Base-by-base conservation (phyloP, 2,329 filamentous ascomycete species). In the Sporothrix luriei region DNA sequence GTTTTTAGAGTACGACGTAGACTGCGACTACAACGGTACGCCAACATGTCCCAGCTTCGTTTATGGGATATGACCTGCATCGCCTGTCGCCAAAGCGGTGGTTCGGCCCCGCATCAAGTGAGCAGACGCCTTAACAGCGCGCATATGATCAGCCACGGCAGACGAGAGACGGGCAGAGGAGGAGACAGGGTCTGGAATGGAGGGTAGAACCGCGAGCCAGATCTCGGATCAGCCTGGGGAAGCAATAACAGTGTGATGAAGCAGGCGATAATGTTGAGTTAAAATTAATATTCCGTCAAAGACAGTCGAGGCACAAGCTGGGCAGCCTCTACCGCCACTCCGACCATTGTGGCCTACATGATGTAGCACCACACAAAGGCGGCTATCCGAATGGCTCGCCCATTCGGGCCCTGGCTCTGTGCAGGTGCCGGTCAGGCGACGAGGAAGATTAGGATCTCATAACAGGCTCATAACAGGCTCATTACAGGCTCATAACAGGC, bases 351-450 rank as follows among this genome's bases (percentile, higher is more conserved):
- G n/a, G n/a, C n/a, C 57, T 38, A 38, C 43, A 14, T 65, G 43
- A 65, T 65, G 46, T 19, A 65, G 16, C 43, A 65, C 43, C 9
- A 16, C 11, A 48, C 13, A 29, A 33, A 65, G 43, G 61, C 61
- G 61, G 61, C 61, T 65, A 65, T 65, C 61, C 61, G 61, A 49
- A 51, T 65, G 61, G 61, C 43, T 65, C 61, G 43, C 43, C 61
- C 61, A 33, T 26, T 24, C 43, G 61, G 61, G 43, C 16, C 33
- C 61, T 43, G 61, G 61, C 24, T 38, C 61, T 43, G 61, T 65
- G 61, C 61, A 65, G 16, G 61, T 65, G 61, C 61, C 51, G 16
- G 43, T 51, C 43, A 51, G 61, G 29, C 24, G 14, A 38, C 10
- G 38, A 46, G 19, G 57, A 46, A n/a, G 40, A 14, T 7, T 2